Percentiles rank a stretch among this genome's conserved stretches.
phyloP scores from a whole-genome alignment of 345 rosid species.

The Anacardium occidentale region DNA sequence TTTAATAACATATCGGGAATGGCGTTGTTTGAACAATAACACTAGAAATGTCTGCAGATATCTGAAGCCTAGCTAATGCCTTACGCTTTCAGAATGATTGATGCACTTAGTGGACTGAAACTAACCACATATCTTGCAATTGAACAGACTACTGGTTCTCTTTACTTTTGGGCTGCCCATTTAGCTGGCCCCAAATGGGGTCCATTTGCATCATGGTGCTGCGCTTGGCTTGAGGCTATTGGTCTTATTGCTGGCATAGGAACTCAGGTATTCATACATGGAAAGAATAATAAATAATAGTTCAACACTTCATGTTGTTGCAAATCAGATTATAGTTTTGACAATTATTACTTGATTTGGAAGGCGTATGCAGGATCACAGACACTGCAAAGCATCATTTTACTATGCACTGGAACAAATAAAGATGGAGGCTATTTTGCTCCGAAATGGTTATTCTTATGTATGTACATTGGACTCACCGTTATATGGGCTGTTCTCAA shows the following conservation, averaged over 20 bases:
- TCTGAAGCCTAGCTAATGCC: too few relatives aligned
- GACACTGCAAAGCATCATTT: slow-evolving; percentile 59
- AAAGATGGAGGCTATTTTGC: slow-evolving; percentile 61
- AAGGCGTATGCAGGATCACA: slow-evolving; percentile 71
- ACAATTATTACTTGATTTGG: not conserved
- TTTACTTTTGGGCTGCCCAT: slow-evolving; percentile 74
- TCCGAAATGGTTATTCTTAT: slow-evolving; percentile 52
- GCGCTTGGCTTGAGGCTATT: slow-evolving; percentile 69
- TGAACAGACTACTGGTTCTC: slow-evolving; percentile 66
- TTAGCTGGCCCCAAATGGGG: slow-evolving; percentile 68
- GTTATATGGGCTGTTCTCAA: slow-evolving; percentile 65
- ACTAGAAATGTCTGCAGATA: too few relatives aligned
- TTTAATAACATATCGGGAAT: too few relatives aligned
- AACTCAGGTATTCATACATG: slow-evolving; percentile 44
- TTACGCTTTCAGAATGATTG: too few relatives aligned
- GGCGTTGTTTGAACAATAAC: too few relatives aligned
- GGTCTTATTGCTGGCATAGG: slow-evolving; percentile 63
- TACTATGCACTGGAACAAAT: slow-evolving; percentile 54
- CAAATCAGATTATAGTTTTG: not conserved
- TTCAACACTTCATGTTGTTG: too few relatives aligned
- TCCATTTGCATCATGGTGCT: slow-evolving; percentile 67
- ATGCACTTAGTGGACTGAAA: not conserved
- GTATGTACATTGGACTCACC: slow-evolving; percentile 54
- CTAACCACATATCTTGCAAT: slow-evolving; percentile 9
- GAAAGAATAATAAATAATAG: not conserved